Conservation (phyloP, 2,329 filamentous ascomycete species). For the Colletotrichum nymphaeae region DNA sequence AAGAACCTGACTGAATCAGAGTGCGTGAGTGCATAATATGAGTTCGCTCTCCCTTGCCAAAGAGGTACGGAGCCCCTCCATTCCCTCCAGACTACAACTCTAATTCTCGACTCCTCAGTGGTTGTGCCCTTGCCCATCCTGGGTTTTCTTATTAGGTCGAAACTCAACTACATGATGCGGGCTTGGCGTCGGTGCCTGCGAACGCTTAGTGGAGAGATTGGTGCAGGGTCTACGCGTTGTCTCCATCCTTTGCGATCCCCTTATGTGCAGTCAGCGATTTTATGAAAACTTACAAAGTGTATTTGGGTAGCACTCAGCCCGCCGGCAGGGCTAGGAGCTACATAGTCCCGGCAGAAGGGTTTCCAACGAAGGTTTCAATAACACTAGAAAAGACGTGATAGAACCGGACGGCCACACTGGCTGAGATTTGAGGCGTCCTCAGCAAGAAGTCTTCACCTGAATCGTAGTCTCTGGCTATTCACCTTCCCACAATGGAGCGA, state of each 20-base stretch:
- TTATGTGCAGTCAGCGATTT: background rate
- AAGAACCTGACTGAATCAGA: background rate
- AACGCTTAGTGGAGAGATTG: background rate
- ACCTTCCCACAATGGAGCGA: conserved; percentile 14
- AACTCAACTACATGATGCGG: background rate
- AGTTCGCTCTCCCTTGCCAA: no score
- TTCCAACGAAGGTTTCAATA: no score
- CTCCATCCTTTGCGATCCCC: background rate
- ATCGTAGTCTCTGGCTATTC: background rate
- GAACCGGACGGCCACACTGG: no score
- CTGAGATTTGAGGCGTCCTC: no score
- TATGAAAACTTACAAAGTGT: background rate
- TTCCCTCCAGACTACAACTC: background rate
- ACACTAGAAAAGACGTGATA: no score
- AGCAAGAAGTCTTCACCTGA: background rate
- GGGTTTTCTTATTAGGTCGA: background rate
- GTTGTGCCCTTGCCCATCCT: background rate
- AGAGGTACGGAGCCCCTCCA: background rate
- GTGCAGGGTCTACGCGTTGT: conserved; percentile 1
- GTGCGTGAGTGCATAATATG: no score
- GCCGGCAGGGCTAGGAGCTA: no score
- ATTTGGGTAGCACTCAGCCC: no score
- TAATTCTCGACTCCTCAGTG: background rate
- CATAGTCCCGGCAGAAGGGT: no score
- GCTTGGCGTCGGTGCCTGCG: background rate